Evolutionary conservation across 805 yeast species (phyloP).

Genomic region (Myxozyma vanderwaltii): DNA sequence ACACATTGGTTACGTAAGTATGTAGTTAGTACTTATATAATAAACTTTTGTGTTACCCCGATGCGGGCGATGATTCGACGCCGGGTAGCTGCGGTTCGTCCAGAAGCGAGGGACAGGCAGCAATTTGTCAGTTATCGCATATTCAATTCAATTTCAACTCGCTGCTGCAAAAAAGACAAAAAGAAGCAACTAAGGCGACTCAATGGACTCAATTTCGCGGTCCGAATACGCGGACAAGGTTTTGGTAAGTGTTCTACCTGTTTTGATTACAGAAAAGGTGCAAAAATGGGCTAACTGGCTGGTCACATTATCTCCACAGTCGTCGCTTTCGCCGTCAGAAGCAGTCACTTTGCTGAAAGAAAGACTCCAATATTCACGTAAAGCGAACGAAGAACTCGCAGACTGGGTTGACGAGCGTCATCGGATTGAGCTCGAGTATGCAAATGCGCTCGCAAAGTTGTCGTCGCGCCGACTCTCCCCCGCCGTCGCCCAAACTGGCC

Average conservation of each 20-base stretch:
- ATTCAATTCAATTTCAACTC: too few species aligned
- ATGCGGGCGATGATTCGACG: conserved; percentile 3
- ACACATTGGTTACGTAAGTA: background rate
- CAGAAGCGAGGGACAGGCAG: background rate
- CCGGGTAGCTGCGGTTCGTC: background rate
- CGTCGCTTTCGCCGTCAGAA: conserved; percentile 55
- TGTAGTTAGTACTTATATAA: background rate
- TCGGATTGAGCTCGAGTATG: conserved; percentile 51
- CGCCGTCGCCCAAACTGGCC: conserved; percentile 31
- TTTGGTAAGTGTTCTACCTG: conserved; percentile 25
- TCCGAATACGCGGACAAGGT: conserved; percentile 33
- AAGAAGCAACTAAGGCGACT: background rate
- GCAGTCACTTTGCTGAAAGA: conserved; percentile 62
- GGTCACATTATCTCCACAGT: conserved; percentile 24
- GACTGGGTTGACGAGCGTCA: conserved; percentile 60
- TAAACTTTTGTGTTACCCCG: background rate
- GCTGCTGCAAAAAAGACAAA: too few species aligned
- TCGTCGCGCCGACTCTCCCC: conserved; percentile 38
- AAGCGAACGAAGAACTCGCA: conserved; percentile 62
- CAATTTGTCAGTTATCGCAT: too few species aligned
- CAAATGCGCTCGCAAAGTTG: conserved; percentile 50
- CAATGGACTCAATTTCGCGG: conserved; percentile 31
- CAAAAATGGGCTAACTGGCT: background rate
- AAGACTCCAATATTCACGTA: conserved; percentile 57
- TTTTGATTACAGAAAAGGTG: background rate